phyloP scores from a whole-genome alignment of 768 basidiomycete species.

The Macrolepiota fuliginosa region DNA sequence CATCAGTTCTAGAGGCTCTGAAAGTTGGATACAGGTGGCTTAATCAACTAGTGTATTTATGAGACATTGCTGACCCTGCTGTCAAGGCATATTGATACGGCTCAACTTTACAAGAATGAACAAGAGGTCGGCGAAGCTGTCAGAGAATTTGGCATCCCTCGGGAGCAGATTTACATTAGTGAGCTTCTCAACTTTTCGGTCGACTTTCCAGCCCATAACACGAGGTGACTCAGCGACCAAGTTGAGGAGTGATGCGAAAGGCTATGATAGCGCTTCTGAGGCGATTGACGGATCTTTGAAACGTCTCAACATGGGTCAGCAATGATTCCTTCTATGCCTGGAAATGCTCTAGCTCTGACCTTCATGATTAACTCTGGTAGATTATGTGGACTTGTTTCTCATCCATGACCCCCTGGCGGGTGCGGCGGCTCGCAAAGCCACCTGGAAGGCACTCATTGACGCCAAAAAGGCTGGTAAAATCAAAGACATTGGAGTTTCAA shows the following conservation, averaged over 20 bases:
- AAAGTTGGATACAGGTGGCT: slow-evolving; percentile 14
- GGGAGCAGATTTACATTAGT: slow-evolving; percentile 15
- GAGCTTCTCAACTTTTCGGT: not conserved
- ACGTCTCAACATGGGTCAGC: slow-evolving; percentile 14
- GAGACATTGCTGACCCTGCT: not conserved
- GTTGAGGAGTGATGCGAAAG: not conserved
- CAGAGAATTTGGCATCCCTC: too few relatives aligned
- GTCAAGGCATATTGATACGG: slow-evolving; percentile 15
- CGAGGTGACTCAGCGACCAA: slow-evolving; percentile 10
- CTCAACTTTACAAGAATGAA: slow-evolving; percentile 16
- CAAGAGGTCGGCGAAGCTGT: not conserved
- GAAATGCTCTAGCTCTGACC: not conserved
- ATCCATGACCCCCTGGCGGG: slow-evolving; percentile 74
- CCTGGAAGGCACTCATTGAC: slow-evolving; percentile 67
- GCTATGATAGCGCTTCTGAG: slow-evolving; percentile 9
- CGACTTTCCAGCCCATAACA: not conserved
- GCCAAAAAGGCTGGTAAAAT: slow-evolving; percentile 62
- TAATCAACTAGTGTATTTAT: not conserved
- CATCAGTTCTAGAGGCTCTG: slow-evolving; percentile 13
- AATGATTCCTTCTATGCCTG: too few relatives aligned
- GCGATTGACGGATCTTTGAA: slow-evolving; percentile 13
- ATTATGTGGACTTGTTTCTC: slow-evolving; percentile 46
- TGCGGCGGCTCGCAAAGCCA: slow-evolving; percentile 58
- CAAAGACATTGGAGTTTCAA: slow-evolving; percentile 72
- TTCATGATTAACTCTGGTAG: not conserved